Base-by-base conservation (phyloP, 116 monocot genomes). In the Iris pallida region DNA sequence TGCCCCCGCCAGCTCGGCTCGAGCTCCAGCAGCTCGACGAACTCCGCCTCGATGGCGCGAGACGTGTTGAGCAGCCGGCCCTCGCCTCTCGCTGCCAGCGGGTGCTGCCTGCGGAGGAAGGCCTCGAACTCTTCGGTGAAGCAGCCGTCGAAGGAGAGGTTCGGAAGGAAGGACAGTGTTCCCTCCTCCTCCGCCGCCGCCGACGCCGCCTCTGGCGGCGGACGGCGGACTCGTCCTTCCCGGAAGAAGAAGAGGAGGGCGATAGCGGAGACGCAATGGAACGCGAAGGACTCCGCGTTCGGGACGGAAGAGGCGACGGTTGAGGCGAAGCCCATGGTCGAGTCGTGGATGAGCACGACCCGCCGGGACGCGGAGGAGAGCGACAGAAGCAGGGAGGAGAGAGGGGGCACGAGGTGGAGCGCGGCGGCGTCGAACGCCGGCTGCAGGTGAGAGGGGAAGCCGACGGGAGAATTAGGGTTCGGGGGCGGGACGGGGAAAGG, bases 371-470 rank as follows among this genome's bases (percentile, higher is more conserved):
- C 15, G 55, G 55, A 55, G 5, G 55, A 55, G 18, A 5, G 2
- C 5, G 57, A 57, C 16, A 0, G 1, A 1, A 57, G 57, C 8
- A 57, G 57, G 57, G 8, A 9, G 1, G 14, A 54, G 1, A 54
- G 15, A 16, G 54, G 13, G 15, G 11, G 11, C 17, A 18, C 18
- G 57, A 5, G 57, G 57, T 68, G 63, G 59, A 19, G 47, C 30
- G 0, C 30, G 42, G 61, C 44, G 13, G 76, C 71, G 7, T 88
- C 75, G 45, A 76, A 86, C 53, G 80, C 5, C 5, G 93, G 89
- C 47, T 72, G 67, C 64, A 93, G 83, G 77, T 93, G 89, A 57
- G 73, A 9, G 42, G 89, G 93, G 83, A 86, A 89, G 20, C 56
- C 11, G 53, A 13, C 7, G 15, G 72, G 3, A 55, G 76, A 20